Evolutionary conservation across 352 stramenopile genomes (phyloP).

Genomic region (Phytophthora melonis): DNA sequence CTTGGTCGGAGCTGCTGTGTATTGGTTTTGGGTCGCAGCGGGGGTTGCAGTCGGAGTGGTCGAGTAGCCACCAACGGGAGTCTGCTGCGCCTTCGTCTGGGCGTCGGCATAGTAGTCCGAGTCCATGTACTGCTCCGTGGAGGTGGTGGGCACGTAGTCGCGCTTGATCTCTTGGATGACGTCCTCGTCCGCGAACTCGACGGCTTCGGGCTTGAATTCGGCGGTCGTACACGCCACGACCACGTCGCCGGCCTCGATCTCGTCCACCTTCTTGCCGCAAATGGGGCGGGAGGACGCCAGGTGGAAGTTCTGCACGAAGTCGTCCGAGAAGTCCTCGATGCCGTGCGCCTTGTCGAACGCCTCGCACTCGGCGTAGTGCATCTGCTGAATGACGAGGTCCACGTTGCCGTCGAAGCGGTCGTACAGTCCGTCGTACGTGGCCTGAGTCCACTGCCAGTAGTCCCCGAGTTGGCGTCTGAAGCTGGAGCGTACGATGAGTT

Average conservation of each 20-base stretch:
- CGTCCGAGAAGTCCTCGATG: slow-evolving; percentile 48
- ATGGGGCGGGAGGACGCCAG: slow-evolving; percentile 46
- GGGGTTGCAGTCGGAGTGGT: slow-evolving; percentile 1
- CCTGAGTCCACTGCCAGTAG: slow-evolving; percentile 65
- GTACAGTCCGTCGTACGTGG: slow-evolving; percentile 56
- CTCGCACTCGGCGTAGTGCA: slow-evolving; percentile 60
- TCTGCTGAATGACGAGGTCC: slow-evolving; percentile 58
- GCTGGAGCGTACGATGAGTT: slow-evolving; percentile 23
- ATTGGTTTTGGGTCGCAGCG: background rate
- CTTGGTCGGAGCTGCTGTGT: slow-evolving; percentile 8
- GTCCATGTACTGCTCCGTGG: slow-evolving; percentile 37
- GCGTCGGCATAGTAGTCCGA: slow-evolving; percentile 36
- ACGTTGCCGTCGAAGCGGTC: slow-evolving; percentile 60
- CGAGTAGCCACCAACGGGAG: slow-evolving; percentile 10
- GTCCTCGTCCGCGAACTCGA: slow-evolving; percentile 42
- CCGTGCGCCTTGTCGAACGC: slow-evolving; percentile 52
- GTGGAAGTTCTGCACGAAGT: slow-evolving; percentile 61
- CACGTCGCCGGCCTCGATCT: slow-evolving; percentile 44
- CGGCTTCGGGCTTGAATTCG: slow-evolving; percentile 45
- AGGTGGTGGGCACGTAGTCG: slow-evolving; percentile 32
- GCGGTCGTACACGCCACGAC: slow-evolving; percentile 43
- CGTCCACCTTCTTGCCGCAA: slow-evolving; percentile 56
- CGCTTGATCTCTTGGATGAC: slow-evolving; percentile 42
- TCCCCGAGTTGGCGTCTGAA: slow-evolving; percentile 49
- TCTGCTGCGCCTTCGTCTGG: slow-evolving; percentile 29